Conservation (phyloP, 345 rosid genomes). For the Pugionium cornutum region DNA sequence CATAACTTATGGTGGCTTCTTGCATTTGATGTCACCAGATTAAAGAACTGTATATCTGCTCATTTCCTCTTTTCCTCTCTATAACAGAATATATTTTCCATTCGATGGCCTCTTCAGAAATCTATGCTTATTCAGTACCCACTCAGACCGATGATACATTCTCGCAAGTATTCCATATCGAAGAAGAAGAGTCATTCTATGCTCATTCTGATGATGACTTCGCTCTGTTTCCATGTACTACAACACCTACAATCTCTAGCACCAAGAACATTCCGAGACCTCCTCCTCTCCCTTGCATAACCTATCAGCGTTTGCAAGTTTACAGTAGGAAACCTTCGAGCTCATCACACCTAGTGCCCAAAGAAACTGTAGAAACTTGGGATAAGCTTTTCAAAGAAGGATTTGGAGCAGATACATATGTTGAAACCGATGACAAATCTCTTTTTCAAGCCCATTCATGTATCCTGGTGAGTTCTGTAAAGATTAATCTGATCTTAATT, state of each 20-base stretch:
- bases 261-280: slow-evolving; percentile 55
- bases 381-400: slow-evolving; percentile 72
- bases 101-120: slow-evolving; percentile 57
- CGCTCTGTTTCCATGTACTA: slow-evolving; percentile 50
- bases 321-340: slow-evolving; percentile 32
- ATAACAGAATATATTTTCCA: background rate
- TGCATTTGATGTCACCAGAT: slow-evolving; percentile 18
- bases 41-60: background rate
- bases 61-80: background rate
- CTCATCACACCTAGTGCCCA: slow-evolving; percentile 44
- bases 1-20: slow-evolving; percentile 4
- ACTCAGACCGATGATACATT: slow-evolving; percentile 42
- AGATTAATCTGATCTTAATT: slow-evolving; percentile 6
- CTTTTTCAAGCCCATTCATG: slow-evolving; percentile 59
- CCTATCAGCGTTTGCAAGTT: slow-evolving; percentile 32
- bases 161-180: slow-evolving; percentile 38
- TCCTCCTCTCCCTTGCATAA: slow-evolving; percentile 57
- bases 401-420: slow-evolving; percentile 57
- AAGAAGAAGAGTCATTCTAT: slow-evolving; percentile 38
- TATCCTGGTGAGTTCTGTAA: slow-evolving; percentile 60
- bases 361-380: slow-evolving; percentile 59
- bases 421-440: slow-evolving; percentile 48
- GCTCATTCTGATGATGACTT: slow-evolving; percentile 43
- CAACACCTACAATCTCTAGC: slow-evolving; percentile 41
- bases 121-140: slow-evolving; percentile 47